These are phyloP conservation scores for Pseudocercospora eumusae DNA, from an alignment of 2,329 filamentous ascomycete genomes.

Conservation along the genomic window DNA sequence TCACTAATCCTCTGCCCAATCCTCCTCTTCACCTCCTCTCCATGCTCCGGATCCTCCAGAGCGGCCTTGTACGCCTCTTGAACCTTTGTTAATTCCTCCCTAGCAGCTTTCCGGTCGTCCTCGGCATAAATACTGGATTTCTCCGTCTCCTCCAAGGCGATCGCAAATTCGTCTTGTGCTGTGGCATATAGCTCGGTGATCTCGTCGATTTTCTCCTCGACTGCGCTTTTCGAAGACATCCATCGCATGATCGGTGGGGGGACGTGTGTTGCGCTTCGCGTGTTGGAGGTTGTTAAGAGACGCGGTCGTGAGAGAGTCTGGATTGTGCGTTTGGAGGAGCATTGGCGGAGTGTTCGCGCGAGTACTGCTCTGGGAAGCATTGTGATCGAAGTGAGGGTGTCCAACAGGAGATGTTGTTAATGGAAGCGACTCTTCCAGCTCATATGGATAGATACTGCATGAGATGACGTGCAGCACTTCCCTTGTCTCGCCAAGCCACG, in stretches of 20 bases:
- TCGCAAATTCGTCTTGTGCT: slow-evolving; percentile 51
- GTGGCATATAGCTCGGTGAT: slow-evolving; percentile 46
- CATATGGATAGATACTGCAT: too few species aligned
- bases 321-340: slow-evolving; percentile 21
- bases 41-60: slow-evolving; percentile 45
- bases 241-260: slow-evolving; percentile 31
- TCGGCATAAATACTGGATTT: slow-evolving; percentile 59
- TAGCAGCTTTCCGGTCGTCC: slow-evolving; percentile 55
- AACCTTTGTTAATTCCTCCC: slow-evolving; percentile 54
- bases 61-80: slow-evolving; percentile 50
- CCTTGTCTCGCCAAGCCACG: not conserved
- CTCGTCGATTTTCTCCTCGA: slow-evolving; percentile 45
- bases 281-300: slow-evolving; percentile 20
- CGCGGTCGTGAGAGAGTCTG: slow-evolving; percentile 26
- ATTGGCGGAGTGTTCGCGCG: slow-evolving; percentile 26
- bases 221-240: slow-evolving; percentile 36
- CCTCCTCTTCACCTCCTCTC: slow-evolving; percentile 52
- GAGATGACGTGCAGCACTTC: not conserved
- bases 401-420: not conserved
- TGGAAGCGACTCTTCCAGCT: not conserved
- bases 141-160: slow-evolving; percentile 54
- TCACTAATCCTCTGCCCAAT: slow-evolving; percentile 56
- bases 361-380: slow-evolving; percentile 31
- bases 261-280: slow-evolving; percentile 31
- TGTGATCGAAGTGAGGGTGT: not conserved